Evolutionary conservation across 768 basidiomycete genomes (phyloP).

Genomic region (Serendipita sp.): DNA sequence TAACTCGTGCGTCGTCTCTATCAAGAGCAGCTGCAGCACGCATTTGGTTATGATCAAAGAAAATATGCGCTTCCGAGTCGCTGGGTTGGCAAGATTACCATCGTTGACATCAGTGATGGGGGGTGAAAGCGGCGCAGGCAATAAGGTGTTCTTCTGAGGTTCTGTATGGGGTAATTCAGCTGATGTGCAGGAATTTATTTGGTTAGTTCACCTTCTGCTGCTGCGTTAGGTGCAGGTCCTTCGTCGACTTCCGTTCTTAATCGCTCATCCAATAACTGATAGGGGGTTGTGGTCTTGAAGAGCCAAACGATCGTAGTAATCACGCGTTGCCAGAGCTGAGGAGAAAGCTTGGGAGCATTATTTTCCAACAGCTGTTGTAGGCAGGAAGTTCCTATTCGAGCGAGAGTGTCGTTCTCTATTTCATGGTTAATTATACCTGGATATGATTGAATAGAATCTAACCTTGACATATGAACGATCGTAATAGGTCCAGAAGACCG

Average conservation of each 20-base stretch:
- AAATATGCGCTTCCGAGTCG: conserved; percentile 73
- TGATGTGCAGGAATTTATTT: conserved; percentile 16
- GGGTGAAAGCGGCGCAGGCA: conserved; percentile 82
- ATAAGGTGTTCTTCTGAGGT: conserved; percentile 44
- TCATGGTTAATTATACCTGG: conserved; percentile 10
- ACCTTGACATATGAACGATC: conserved; percentile 99
- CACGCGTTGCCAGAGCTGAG: conserved; percentile 79
- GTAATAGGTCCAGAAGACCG: conserved; percentile 81
- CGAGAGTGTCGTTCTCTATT: conserved; percentile 92
- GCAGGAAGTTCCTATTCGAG: conserved; percentile 94
- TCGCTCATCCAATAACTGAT: conserved; percentile 88
- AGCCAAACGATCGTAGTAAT: conserved; percentile 85
- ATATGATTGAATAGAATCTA: conserved; percentile 14
- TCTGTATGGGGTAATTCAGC: conserved; percentile 26
- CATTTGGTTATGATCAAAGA: conserved; percentile 99
- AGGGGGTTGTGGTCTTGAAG: conserved; percentile 95
- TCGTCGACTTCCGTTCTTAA: conserved; percentile 74
- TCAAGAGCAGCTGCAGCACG: conserved; percentile 86
- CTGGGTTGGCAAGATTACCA: conserved; percentile 32
- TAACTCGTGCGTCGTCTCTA: conserved; percentile 93
- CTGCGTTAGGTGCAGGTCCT: conserved; percentile 30
- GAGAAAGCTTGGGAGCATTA: conserved; percentile 75
- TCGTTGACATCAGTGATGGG: conserved; percentile 28
- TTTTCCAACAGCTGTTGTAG: conserved; percentile 89
- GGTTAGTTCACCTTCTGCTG: conserved; percentile 23